Evolutionary conservation across 495 filamentous ascomycete species (phyloP), one percentile per base, ranked within the genome.

Genomic region (Penicillium ucsense): DNA sequence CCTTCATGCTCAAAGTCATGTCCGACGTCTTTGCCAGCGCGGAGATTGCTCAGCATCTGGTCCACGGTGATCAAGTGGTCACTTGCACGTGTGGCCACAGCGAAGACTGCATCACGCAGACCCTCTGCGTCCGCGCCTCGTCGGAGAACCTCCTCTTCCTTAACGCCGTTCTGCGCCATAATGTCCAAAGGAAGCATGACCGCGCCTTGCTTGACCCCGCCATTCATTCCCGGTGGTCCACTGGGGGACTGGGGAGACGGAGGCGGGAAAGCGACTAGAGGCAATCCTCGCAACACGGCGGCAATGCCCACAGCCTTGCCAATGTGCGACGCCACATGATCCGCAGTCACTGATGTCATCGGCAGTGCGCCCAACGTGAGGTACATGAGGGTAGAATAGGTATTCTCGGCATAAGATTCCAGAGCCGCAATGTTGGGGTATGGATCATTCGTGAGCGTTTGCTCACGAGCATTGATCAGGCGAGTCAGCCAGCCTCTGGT

Each of bases 21-120:
- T 0, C 85, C 86, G 0, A 84, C 80, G 46, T 79, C 81, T 50
- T 82, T 63, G 0, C 87, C 87, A 27, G 80, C 76, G 31, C 80
- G 75, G 8, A 95, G 62, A 56, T 85, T 85, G 62, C 77, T 81
- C 53, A 95, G 59, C 92, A 97, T 94, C 62, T 92, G 86, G 50
- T 91, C 73, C 10, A 85, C 91, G 0, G 92, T 97, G 49, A 96
- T 94, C 41, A 97, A 66, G 64, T 98, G 92, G 67, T 98, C 92
- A 61, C 87, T 89, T 4, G 92, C 92, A 32, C 89, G 77, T 0
- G 92, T 97, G 1, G 92, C 92, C 20, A 97, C 89, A 12, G 78
- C 74, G 57, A 97, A 96, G 4, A 98, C 83, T 2, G 90, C 91
- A 66, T 96, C 92, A 34, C 83, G 78, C 6, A 96, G 67, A 0